Conservation (phyloP, 2,329 filamentous ascomycete species). For the Colletotrichum cuscutae region DNA sequence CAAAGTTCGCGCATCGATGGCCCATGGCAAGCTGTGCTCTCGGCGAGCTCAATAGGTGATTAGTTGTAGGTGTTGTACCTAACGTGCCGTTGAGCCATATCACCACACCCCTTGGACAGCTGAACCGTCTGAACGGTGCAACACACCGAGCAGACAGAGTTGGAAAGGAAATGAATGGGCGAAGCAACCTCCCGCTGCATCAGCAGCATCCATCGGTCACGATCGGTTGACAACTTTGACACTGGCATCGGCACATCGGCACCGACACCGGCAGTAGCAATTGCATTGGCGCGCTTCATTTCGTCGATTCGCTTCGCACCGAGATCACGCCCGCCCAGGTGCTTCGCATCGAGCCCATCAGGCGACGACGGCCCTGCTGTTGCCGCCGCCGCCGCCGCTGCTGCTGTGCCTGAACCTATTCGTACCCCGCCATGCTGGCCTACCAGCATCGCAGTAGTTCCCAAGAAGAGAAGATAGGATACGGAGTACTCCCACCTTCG, state of each 20-base stretch:
- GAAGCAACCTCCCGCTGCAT: not conserved
- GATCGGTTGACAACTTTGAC: not conserved
- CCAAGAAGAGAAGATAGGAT: not conserved
- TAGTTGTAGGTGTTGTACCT: not conserved
- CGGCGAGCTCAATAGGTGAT: too few species aligned
- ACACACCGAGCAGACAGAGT: not conserved
- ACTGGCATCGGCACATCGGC: constrained; percentile 1
- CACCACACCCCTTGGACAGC: not conserved
- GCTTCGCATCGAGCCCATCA: not conserved
- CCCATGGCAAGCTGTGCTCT: not conserved
- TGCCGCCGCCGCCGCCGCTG: too few species aligned
- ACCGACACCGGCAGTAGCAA: not conserved
- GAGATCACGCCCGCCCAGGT: not conserved
- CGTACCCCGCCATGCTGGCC: too few species aligned
- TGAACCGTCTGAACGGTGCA: not conserved
- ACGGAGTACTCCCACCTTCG: not conserved
- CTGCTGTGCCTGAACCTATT: not conserved
- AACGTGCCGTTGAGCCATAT: not conserved
- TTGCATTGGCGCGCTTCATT: not conserved
- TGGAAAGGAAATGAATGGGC: not conserved
- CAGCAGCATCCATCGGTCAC: not conserved
- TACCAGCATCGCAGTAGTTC: not conserved
- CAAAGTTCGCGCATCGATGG: not conserved
- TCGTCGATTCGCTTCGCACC: not conserved
- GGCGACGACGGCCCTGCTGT: not conserved